phyloP scores from a whole-genome alignment of 257 asterid genomes.

The Plantago major region DNA sequence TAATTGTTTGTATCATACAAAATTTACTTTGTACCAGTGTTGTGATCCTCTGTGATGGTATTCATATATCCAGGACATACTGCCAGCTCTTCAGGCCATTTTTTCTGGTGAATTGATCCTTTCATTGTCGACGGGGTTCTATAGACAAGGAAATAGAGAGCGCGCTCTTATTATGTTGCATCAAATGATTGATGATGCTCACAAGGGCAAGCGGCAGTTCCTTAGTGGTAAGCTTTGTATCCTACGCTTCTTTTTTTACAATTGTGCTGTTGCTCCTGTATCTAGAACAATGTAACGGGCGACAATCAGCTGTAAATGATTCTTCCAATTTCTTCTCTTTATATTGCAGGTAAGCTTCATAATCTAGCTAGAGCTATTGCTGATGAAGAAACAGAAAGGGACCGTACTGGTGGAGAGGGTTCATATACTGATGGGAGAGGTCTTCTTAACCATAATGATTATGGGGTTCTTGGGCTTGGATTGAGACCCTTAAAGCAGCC shows the following conservation, averaged over 20 bases:
- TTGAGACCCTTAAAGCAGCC: slow-evolving; percentile 59
- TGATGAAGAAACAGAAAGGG: slow-evolving; percentile 86
- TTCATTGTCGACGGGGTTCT: slow-evolving; percentile 55
- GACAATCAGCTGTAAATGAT: neutral
- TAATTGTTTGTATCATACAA: slow-evolving; percentile 9
- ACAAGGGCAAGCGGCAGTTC: slow-evolving; percentile 91
- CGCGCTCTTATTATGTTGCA: slow-evolving; percentile 94
- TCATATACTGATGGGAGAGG: slow-evolving; percentile 57
- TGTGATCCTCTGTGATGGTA: slow-evolving; percentile 20
- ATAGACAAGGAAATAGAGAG: slow-evolving; percentile 79
- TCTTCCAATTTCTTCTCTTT: slow-evolving; percentile 5
- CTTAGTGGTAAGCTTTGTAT: slow-evolving; percentile 62
- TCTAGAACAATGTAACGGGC: slow-evolving; percentile 16
- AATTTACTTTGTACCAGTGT: slow-evolving; percentile 10
- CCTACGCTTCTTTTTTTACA: slow-evolving; percentile 16
- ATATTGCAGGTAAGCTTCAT: slow-evolving; percentile 79
- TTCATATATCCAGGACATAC: slow-evolving; percentile 61
- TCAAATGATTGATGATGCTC: slow-evolving; percentile 99
- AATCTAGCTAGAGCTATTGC: slow-evolving; percentile 96
- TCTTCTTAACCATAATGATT: slow-evolving; percentile 44
- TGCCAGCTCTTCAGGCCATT: slow-evolving; percentile 76
- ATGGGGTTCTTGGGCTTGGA: slow-evolving; percentile 85
- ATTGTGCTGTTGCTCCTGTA: slow-evolving; percentile 13
- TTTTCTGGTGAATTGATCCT: slow-evolving; percentile 71
- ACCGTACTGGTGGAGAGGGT: slow-evolving; percentile 48